phyloP scores from a whole-genome alignment of 2,329 filamentous ascomycete genomes.

The Cordyceps cateniannulata region DNA sequence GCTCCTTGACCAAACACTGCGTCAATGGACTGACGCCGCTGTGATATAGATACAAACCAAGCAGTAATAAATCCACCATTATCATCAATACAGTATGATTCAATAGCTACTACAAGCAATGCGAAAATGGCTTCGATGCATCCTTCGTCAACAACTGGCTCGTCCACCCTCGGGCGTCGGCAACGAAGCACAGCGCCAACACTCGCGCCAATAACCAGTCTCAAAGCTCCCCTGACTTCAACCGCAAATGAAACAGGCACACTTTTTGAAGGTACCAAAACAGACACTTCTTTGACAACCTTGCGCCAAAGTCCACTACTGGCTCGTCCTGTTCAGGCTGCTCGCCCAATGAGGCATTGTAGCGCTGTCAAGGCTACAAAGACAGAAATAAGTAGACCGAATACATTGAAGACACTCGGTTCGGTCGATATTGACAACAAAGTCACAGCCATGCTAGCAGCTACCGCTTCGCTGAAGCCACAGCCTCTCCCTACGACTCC shows the following conservation, averaged over 20 bases:
- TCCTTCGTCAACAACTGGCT: not conserved
- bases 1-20: not conserved
- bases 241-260: not conserved
- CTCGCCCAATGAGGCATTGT: no score
- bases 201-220: not conserved
- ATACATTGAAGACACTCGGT: not conserved
- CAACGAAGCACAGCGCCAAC: not conserved
- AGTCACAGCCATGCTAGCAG: conserved; percentile 30
- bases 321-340: not conserved
- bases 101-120: not conserved
- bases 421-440: conserved; percentile 21
- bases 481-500: conserved; percentile 13
- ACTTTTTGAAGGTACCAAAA: not conserved
- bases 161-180: not conserved
- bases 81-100: not conserved
- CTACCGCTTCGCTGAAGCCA: conserved; percentile 29
- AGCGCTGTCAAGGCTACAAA: not conserved
- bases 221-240: not conserved
- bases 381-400: not conserved
- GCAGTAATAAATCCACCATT: not conserved
- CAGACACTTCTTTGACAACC: not conserved
- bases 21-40: not conserved
- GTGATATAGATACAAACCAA: not conserved
- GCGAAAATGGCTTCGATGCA: not conserved
- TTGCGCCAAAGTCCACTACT: not conserved